Conservation (phyloP, 768 basidiomycete genomes). For the Agaricus blazei region DNA sequence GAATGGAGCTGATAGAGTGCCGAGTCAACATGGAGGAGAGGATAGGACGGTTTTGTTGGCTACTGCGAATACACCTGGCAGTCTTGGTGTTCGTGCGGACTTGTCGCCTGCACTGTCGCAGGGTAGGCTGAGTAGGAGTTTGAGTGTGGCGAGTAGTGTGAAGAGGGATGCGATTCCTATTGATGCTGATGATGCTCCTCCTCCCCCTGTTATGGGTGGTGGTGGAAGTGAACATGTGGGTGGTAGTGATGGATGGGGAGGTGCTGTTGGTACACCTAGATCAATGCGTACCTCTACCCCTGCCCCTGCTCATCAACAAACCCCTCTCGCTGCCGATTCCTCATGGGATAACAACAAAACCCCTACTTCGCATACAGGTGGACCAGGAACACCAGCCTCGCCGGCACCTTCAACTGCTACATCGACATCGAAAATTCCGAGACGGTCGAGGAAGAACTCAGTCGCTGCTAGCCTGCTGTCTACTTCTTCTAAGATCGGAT, state of each 20-base stretch:
- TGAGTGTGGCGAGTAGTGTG: background rate
- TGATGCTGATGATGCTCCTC: conserved; percentile 6
- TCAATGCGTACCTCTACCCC: background rate
- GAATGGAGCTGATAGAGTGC: background rate
- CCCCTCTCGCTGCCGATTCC: background rate
- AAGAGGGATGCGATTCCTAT: background rate
- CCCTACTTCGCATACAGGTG: background rate
- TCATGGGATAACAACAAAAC: background rate
- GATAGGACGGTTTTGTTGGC: background rate
- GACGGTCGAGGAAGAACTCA: conserved; percentile 8
- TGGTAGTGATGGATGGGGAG: background rate
- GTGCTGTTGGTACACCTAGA: background rate
- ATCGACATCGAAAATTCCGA: background rate
- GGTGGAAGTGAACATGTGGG: background rate
- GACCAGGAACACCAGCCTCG: background rate
- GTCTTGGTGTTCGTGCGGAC: background rate
- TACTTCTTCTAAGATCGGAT: conserved; percentile 19
- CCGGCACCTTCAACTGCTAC: background rate
- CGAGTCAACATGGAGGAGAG: background rate
- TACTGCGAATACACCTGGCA: background rate
- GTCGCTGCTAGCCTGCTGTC: conserved; percentile 11
- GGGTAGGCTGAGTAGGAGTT: background rate
- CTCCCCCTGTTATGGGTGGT: background rate
- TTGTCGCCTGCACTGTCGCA: background rate
- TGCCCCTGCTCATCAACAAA: background rate